Base-by-base conservation (phyloP, 306 rosid species). In the Vigna hirtella region DNA sequence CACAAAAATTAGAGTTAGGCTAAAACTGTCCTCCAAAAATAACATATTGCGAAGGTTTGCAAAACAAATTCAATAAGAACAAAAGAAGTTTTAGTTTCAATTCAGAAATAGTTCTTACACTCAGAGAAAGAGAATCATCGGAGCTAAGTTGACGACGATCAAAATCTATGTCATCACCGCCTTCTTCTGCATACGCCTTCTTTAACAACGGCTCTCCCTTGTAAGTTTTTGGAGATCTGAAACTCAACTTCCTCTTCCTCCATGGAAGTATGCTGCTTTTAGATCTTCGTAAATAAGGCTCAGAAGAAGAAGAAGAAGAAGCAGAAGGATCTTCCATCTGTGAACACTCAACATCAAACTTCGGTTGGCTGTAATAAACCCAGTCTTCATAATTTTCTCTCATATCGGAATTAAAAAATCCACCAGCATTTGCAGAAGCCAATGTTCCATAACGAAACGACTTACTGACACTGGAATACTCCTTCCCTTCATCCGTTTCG, bases 111-210 rank as follows among this genome's bases (percentile, higher is more conserved):
- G 49, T 58, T 42, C 89, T 84, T 84, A 93, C 99, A 89, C 83
- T 87, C 3, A 82, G 82, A 59, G 91, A 77, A 51, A 78, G 86
- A 52, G 91, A 85, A 83, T 96, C 99, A 80, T 96, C 99, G 12
- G 98, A 93, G 89, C 98, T 91, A 38, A 96, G 99, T 77, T 91
- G 99, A 40, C 99, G 84, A 43, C 99, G 98, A 85, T 93, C 99
- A 84, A 90, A 93, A 87, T 96, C 99, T 51, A 96, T 96, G 83
- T 96, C 99, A 48, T 96, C 99, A 15, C 99, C 99, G 18, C 99
- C 99, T 84, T 93, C 99, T 84, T 96, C 99, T 17, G 93, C 98
- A 53, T 93, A 87, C 38, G 87, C 97, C 83, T 90, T 93, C 87
- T 96, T 93, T 52, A 96, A 71, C 85, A 96, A 82, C 3, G 99